Base-by-base conservation (phyloP, 352 stramenopile species). In the Plasmopara halstedii region DNA sequence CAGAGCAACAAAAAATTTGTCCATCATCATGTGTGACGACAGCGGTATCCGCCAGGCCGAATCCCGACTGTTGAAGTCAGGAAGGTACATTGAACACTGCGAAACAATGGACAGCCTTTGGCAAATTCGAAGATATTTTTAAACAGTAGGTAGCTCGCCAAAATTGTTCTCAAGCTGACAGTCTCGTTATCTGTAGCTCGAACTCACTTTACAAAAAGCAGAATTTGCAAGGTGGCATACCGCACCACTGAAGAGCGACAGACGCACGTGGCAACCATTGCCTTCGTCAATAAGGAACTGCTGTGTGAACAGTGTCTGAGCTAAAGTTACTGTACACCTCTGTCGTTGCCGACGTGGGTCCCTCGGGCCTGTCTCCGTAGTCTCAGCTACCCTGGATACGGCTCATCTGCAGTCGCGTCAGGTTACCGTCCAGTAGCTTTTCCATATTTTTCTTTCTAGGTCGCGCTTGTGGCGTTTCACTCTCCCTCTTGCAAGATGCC, bases 391-490 rank as follows among this genome's bases (percentile, higher is more conserved):
- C 13, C 29, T 3, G 21, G 2, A 18, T 1, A 15, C 34, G 40
- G 41, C 44, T 51, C 44, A 25, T 41, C 44, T 51, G 34, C 34
- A 34, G 20, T 40, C 18, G 18, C 34, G 34, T 23, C 34, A 17
- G 38, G 23, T 38, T 34, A 22, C 22, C 31, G 43, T 53, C 50
- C 50, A 53, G 51, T 39, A 59, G 42, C 51, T 54, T 39, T 60
- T 60, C 52, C 44, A 60, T 60, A 60, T 54, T 47, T 53, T 60
- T 60, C 50, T 32, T 50, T 45, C 39, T 42, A 46, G 51, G 29
- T 59, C 37, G 36, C 25, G 42, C 48, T 35, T 17, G 50, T 22
- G 38, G 38, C 45, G 39, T 60, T 60, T 60, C 52, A 54, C 23
- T 46, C 32, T 60, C 45, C 40, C 52, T 50, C 45, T 53, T 42